A percentile compares a stretch with the other conserved stretches of the same genome.
phyloP scores from a whole-genome alignment of 352 stramenopile species.

The Globisporangium heterothallicum region DNA sequence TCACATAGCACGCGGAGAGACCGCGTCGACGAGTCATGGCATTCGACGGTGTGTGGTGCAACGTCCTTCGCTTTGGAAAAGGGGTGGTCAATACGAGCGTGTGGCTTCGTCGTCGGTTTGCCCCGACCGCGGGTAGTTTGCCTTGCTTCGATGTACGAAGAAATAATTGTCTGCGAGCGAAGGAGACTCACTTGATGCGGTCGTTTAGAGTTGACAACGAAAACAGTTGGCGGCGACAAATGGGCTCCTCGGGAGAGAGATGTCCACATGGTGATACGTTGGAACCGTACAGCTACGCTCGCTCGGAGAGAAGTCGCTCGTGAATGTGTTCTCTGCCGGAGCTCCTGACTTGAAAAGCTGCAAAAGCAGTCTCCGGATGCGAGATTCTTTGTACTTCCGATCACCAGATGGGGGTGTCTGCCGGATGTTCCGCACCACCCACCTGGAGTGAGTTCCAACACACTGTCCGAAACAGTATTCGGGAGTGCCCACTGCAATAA shows the following conservation, averaged over 20 bases:
- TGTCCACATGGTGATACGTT: not conserved
- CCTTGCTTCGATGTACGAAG: not conserved
- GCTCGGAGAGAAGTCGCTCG: not conserved
- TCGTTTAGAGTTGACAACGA: not conserved
- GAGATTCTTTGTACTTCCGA: not conserved
- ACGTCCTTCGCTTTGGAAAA: not conserved
- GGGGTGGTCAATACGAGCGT: too few species aligned
- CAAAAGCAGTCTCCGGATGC: too few species aligned
- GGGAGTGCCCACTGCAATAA: too few species aligned
- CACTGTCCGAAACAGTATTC: too few species aligned
- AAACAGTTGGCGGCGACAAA: not conserved
- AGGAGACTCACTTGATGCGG: too few species aligned
- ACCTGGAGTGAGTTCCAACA: too few species aligned
- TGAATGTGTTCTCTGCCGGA: not conserved
- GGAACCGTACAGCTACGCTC: not conserved
- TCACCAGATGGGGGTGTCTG: not conserved
- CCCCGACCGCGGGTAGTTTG: not conserved
- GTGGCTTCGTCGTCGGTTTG: too few species aligned
- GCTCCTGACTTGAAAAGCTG: not conserved
- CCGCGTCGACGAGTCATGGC: slow-evolving; percentile 29
- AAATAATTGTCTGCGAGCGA: not conserved
- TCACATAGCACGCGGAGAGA: slow-evolving; percentile 41
- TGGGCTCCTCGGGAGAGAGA: not conserved
- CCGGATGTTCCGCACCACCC: too few species aligned
- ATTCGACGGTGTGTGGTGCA: not conserved